A percentile compares a stretch with the other conserved stretches of the same genome.
These are phyloP conservation scores for Boletus reticulatus DNA, from an alignment of 768 basidiomycete genomes.

Conservation along the genomic window DNA sequence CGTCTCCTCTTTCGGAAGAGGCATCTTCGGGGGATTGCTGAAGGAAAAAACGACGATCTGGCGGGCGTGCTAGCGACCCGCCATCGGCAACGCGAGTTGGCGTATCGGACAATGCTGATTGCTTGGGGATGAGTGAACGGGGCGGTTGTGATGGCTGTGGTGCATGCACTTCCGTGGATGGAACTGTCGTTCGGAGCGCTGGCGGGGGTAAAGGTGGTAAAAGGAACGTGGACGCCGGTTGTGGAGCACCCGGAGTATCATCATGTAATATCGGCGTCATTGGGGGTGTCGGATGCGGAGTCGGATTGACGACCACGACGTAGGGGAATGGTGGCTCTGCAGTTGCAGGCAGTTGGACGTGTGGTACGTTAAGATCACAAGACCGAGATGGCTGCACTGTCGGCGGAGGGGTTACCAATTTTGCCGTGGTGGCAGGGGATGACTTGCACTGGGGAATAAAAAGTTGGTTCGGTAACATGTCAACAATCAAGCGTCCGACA, in stretches of 20 bases:
- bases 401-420: constrained; percentile 5
- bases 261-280: constrained; percentile 52
- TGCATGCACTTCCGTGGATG: not conserved
- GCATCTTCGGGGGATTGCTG: constrained; percentile 41
- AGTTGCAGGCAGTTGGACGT: constrained; percentile 27
- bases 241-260: constrained; percentile 19
- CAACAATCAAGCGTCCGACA: constrained; percentile 52
- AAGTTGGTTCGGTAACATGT: constrained; percentile 52
- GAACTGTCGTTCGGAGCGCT: constrained; percentile 5
- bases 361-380: constrained; percentile 19
- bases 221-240: constrained; percentile 25
- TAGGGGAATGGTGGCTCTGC: constrained; percentile 42
- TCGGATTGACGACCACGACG: constrained; percentile 71
- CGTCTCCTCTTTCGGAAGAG: constrained; percentile 36
- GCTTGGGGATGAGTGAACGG: constrained; percentile 3
- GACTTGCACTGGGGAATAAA: constrained; percentile 21
- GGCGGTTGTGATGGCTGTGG: constrained; percentile 22
- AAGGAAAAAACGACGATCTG: constrained; percentile 45
- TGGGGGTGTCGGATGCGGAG: constrained; percentile 78
- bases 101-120: not conserved
- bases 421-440: not conserved
- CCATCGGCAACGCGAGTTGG: constrained; percentile 13
- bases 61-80: constrained; percentile 33
- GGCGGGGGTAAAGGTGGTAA: constrained; percentile 32
- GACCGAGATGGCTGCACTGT: constrained; percentile 10